Conservation (phyloP, 2,329 filamentous ascomycete genomes). For the Akanthomyces dipterigenus region DNA sequence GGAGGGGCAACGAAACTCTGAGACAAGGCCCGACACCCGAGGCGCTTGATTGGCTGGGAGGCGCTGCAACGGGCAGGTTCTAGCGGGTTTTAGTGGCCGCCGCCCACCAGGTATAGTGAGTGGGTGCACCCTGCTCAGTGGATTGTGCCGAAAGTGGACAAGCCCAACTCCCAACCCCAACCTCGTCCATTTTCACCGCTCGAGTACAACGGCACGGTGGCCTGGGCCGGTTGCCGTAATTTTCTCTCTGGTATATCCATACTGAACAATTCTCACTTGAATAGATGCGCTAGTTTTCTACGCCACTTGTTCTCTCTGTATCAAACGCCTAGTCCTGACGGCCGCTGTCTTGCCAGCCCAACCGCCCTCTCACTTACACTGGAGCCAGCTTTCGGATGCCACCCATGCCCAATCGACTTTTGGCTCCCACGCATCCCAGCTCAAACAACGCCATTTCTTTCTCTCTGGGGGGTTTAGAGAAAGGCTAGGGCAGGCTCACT, state of each 20-base stretch:
- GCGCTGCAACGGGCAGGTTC: neutral
- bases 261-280: too few species aligned
- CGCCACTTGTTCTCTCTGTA: neutral
- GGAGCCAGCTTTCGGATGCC: neutral
- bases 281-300: neutral
- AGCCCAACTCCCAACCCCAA: neutral
- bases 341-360: neutral
- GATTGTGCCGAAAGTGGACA: neutral
- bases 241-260: neutral
- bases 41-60: neutral
- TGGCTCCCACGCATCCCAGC: neutral
- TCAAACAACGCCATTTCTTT: too few species aligned
- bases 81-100: neutral
- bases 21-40: neutral
- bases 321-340: neutral
- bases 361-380: neutral
- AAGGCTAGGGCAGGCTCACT: neutral
- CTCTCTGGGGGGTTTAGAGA: too few species aligned
- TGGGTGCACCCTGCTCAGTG: too few species aligned
- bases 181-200: conserved; percentile 7
- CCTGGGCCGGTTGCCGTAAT: neutral
- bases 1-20: neutral
- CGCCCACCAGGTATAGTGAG: too few species aligned
- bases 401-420: neutral
- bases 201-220: neutral